These are phyloP conservation scores for Veloboletus limbatus DNA, from an alignment of 1,284 basidiomycete species.

Conservation along the genomic window DNA sequence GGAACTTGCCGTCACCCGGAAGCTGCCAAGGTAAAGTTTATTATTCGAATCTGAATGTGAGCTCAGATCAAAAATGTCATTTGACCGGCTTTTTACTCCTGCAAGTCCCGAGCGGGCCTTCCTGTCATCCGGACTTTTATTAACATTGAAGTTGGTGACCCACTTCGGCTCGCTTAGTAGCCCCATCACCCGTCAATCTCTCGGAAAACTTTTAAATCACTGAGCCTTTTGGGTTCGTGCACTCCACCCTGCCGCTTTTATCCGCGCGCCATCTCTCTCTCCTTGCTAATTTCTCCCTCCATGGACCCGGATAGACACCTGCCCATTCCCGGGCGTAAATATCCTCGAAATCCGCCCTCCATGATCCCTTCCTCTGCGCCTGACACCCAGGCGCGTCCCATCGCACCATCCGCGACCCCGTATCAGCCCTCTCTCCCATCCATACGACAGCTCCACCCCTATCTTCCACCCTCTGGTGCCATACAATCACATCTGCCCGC, in stretches of 20 bases:
- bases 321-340: conserved; percentile 32
- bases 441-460: conserved; percentile 62
- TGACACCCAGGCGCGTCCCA: conserved; percentile 28
- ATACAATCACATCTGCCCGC: conserved; percentile 21
- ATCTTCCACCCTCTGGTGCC: conserved; percentile 45
- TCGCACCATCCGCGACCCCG: conserved; percentile 17
- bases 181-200: conserved; percentile 27
- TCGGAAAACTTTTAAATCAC: conserved; percentile 24
- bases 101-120: conserved; percentile 29
- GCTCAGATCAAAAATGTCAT: conserved; percentile 26
- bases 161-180: conserved; percentile 29
- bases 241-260: conserved; percentile 21
- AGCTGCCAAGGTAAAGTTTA: conserved; percentile 33
- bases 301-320: conserved; percentile 36
- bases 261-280: conserved; percentile 6
- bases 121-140: conserved; percentile 31
- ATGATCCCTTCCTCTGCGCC: conserved; percentile 20
- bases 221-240: conserved; percentile 23
- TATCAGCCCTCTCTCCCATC: conserved; percentile 51
- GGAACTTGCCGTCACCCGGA: conserved; percentile 29
- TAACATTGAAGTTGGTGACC: conserved; percentile 28
- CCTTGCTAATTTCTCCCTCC: conserved; percentile 16
- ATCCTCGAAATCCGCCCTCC: conserved; percentile 19
- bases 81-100: conserved; percentile 28
- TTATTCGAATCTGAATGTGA: conserved; percentile 27